Evolutionary conservation across 208 protist genomes (phyloP), one percentile per base, ranked within the genome.

Genomic region (Sergeia podlipaevii): DNA sequence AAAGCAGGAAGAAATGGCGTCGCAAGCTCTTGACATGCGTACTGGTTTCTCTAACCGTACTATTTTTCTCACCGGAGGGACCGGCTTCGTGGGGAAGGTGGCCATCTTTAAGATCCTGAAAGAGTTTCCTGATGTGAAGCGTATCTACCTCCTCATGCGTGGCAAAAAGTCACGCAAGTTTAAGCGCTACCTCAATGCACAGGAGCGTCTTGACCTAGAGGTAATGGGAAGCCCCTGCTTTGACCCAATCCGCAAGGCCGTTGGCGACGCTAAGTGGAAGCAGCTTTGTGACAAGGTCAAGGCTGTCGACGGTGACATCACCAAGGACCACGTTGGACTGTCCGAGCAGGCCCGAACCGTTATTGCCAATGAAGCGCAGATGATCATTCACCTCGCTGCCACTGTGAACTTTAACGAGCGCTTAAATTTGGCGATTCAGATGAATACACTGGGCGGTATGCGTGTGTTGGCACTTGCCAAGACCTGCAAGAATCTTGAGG

Each of bases 71-170:
- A 96, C 85, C 7, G 89, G 89, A 32, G 75, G 77, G 27, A 91
- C 80, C 8, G 89, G 89, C 49, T 92, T 96, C 43, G 75, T 96
- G 7, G 89, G 89, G 7, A 96, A 96, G 54, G 85, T 96, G 24
- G 24, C 85, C 17, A 47, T 96, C 15, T 89, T 75, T 52, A 91
- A 92, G 62, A 54, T 96, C 13, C 53, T 96, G 20, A 87, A 86
- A 51, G 76, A 85, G 53, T 69, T 82, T 20, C 83, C 83, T 3
- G 83, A 91, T 59, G 48, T 93, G n/a, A 65, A 67, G 10, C 39
- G 48, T 11, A 45, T 93, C 13, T 96, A 93, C 50, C 29, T 93
- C 8, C 70, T 96, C 26, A 80, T 89, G 56, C 73, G 89, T 43
- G 70, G 72, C 20, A 93, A 93, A 59, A 76, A 85, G 39, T 83